Evolutionary conservation across 2,329 filamentous ascomycete species (phyloP).

Genomic region (Orbilia brochopaga): DNA sequence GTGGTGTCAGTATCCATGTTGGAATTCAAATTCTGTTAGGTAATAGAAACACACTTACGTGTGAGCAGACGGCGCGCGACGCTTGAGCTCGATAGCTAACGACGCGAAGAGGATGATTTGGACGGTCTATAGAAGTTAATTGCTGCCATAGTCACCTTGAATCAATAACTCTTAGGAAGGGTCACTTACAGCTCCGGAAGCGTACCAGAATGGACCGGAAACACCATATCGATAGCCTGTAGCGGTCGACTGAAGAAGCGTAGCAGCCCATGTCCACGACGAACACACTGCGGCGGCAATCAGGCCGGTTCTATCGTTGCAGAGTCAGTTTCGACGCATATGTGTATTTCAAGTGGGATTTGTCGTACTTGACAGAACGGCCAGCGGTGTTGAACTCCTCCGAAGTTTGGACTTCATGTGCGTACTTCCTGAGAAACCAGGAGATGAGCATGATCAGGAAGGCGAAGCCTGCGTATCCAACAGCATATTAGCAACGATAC

Average conservation of each 20-base stretch:
- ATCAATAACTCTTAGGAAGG: background rate
- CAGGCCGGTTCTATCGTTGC: constrained; percentile 32
- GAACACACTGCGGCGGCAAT: constrained; percentile 48
- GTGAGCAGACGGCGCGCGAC: constrained; percentile 84
- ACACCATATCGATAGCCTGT: constrained; percentile 81
- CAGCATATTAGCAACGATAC: constrained; percentile 11
- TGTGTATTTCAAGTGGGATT: background rate
- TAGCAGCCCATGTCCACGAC: constrained; percentile 68
- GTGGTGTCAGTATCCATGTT: background rate
- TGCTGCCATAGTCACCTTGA: background rate
- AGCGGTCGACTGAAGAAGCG: constrained; percentile 76
- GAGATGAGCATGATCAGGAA: constrained; percentile 51
- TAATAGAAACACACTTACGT: constrained; percentile 57
- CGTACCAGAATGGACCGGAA: constrained; percentile 66
- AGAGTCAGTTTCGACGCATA: constrained; percentile 10
- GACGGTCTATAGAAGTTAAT: constrained; percentile 33
- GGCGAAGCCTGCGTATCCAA: constrained; percentile 28
- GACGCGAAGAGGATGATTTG: constrained; percentile 91
- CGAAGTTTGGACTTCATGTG: constrained; percentile 78
- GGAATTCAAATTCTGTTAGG: background rate
- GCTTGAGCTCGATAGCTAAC: constrained; percentile 86
- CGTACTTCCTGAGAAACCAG: constrained; percentile 48
- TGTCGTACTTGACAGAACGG: constrained; percentile 72
- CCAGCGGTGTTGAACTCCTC: constrained; percentile 73
- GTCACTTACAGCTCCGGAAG: constrained; percentile 46